Conservation (phyloP, 441 rosid genomes). For the Aleurites moluccanus region DNA sequence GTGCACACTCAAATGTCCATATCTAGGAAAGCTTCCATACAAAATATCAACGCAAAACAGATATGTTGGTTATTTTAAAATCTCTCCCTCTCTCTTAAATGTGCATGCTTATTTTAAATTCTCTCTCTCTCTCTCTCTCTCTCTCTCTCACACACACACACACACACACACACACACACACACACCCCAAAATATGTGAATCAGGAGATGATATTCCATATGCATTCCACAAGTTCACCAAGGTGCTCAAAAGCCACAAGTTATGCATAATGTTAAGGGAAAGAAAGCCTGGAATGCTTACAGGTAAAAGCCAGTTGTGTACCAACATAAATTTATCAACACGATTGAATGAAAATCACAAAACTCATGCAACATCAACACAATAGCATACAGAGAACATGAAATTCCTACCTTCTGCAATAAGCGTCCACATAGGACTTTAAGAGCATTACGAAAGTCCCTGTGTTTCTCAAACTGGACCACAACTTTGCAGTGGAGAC, state of each 20-base stretch:
- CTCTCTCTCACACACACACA: no score
- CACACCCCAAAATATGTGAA: background rate
- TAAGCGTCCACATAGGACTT: slow-evolving; percentile 75
- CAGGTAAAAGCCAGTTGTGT: background rate
- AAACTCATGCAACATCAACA: background rate
- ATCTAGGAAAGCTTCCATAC: background rate
- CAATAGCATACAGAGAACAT: background rate
- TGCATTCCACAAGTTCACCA: background rate
- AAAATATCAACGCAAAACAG: background rate
- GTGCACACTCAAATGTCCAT: background rate
- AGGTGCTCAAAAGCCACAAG: background rate
- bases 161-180: no score
- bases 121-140: no score
- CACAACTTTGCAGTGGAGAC: slow-evolving; percentile 90
- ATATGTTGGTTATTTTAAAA: background rate
- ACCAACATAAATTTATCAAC: background rate
- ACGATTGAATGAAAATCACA: background rate
- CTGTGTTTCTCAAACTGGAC: slow-evolving; percentile 77
- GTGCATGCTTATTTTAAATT: no score
- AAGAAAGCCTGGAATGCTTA: background rate
- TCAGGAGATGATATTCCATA: background rate
- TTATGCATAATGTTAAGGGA: background rate
- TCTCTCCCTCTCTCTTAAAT: background rate
- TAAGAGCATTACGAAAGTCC: slow-evolving; percentile 74
- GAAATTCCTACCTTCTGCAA: slow-evolving; percentile 64